Conservation (phyloP, 805 yeast genomes). For the Clavispora phyllophila region DNA sequence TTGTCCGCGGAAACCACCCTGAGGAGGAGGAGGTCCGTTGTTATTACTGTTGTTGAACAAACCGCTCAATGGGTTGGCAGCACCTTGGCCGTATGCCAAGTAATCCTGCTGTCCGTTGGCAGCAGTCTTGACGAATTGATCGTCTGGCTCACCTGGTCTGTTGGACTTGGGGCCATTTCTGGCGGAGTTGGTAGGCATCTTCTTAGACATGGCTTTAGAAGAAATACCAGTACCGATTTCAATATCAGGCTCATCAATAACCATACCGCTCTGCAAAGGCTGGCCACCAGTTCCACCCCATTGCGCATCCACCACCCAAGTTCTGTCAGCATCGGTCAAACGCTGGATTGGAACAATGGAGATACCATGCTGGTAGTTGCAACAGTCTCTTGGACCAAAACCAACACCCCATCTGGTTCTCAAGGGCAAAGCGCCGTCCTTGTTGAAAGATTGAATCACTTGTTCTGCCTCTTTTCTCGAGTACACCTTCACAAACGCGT, state of each 20-base stretch:
- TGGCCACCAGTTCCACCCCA: slow-evolving; percentile 97
- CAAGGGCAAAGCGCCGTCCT: slow-evolving; percentile 57
- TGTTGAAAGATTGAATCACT: slow-evolving; percentile 67
- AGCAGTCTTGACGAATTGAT: slow-evolving; percentile 33
- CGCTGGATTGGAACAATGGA: slow-evolving; percentile 83
- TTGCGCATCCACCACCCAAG: slow-evolving; percentile 86
- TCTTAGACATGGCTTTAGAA: slow-evolving; percentile 83
- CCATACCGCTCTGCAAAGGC: slow-evolving; percentile 72
- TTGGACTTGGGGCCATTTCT: slow-evolving; percentile 83
- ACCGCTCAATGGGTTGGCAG: slow-evolving; percentile 45
- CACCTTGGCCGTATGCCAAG: slow-evolving; percentile 27
- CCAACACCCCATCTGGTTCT: slow-evolving; percentile 99
- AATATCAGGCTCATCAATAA: slow-evolving; percentile 95
- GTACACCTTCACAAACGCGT: slow-evolving; percentile 93
- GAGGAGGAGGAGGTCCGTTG: slow-evolving; percentile 13
- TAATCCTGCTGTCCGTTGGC: slow-evolving; percentile 36
- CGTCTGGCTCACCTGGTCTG: slow-evolving; percentile 53
- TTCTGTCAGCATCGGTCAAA: slow-evolving; percentile 87
- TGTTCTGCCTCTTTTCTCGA: slow-evolving; percentile 88
- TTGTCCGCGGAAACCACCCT: slow-evolving; percentile 9
- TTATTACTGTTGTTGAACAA: slow-evolving; percentile 29
- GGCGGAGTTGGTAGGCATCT: slow-evolving; percentile 87
- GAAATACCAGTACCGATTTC: slow-evolving; percentile 93
- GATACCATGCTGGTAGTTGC: slow-evolving; percentile 87
- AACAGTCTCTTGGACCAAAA: slow-evolving; percentile 97